Base-by-base conservation (phyloP, 2,329 filamentous ascomycete species). In the Epichloe amarillans region DNA sequence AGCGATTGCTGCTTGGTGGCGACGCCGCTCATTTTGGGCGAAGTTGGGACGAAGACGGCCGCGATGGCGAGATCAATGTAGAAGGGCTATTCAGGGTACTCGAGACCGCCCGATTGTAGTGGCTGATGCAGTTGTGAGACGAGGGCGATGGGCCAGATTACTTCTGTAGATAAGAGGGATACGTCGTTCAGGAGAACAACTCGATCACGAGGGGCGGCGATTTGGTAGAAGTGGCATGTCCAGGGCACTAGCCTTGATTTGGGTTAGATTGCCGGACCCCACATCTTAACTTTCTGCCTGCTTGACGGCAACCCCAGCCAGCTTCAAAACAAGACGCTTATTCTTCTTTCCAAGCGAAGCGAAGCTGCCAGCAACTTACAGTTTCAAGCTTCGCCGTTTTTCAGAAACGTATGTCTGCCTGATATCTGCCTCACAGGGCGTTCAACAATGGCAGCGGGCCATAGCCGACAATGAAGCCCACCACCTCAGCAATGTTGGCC, bases 1-100 rank as follows among this genome's bases (percentile, higher is more conserved):
- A 91, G 86, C 71, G 91, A 96, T 75, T 97, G 83, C 66, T 88
- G 82, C 77, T 97, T 98, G 49, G 87, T 84, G 65, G 93, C 93
- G 60, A 84, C 74, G 64, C 69, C 76, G 67, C 73, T 77, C 80
- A 83, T 83, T 52, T 66, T 80, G 71, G 60, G 53, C 51, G 35
- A 47, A 47, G 17, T 42, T 26, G 14, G 40, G 42, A 36, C 23
- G 15, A 41, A 44, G 42, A 21, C 11, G 17, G 23, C 38, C 15
- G 23, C 47, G 5, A 19, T 7, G 39, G 10, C 33, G 43, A 17
- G 10, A 30, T 30, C 8, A 14, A 37, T 37, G 17, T 37, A 26
- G 15, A 30, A 38, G 7, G 26, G 5, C 23, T 41, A 36, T 38
- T 46, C 33, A 23, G 23, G 23, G 35, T 5, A 15, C 7, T 11